Conservation (phyloP, 2,329 filamentous ascomycete species). For the Tolypocladium amazonense region DNA sequence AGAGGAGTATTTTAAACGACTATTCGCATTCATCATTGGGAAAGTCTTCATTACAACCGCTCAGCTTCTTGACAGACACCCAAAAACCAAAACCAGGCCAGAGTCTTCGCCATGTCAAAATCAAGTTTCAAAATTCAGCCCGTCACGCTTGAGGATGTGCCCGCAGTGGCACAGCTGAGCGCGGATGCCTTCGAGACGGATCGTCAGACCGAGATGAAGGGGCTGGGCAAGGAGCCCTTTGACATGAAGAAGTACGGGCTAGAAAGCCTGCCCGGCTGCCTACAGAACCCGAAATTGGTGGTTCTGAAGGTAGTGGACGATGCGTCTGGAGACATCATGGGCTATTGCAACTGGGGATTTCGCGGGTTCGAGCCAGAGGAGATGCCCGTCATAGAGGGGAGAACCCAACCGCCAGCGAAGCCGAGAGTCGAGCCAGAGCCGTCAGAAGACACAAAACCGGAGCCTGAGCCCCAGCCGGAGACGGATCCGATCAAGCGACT, state of each 20-base stretch:
- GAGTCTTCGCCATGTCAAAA: constrained; percentile 6
- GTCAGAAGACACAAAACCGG: neutral
- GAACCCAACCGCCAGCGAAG: constrained; percentile 1
- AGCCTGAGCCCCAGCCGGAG: constrained; percentile 1
- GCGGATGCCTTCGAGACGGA: constrained; percentile 19
- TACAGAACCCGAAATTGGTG: constrained; percentile 12
- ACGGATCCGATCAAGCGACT: constrained; percentile 17
- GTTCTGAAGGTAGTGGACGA: constrained; percentile 22
- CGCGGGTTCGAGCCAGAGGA: constrained; percentile 15
- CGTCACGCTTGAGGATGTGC: constrained; percentile 16
- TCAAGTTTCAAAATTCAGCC: constrained; percentile 10
- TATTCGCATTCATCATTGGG: neutral
- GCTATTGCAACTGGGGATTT: constrained; percentile 20
- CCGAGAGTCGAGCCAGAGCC: neutral
- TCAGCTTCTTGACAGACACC: neutral
- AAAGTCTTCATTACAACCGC: neutral
- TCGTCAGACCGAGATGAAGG: constrained; percentile 25
- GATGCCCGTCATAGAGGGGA: constrained; percentile 9
- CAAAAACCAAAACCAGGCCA: neutral
- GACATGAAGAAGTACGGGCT: constrained; percentile 15
- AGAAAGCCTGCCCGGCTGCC: constrained; percentile 11
- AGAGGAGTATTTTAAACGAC: neutral
- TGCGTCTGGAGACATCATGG: constrained; percentile 15
- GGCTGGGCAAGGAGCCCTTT: constrained; percentile 14
- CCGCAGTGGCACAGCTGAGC: constrained; percentile 15